phyloP scores from a whole-genome alignment of 345 rosid genomes.

The Syzygium jambos region DNA sequence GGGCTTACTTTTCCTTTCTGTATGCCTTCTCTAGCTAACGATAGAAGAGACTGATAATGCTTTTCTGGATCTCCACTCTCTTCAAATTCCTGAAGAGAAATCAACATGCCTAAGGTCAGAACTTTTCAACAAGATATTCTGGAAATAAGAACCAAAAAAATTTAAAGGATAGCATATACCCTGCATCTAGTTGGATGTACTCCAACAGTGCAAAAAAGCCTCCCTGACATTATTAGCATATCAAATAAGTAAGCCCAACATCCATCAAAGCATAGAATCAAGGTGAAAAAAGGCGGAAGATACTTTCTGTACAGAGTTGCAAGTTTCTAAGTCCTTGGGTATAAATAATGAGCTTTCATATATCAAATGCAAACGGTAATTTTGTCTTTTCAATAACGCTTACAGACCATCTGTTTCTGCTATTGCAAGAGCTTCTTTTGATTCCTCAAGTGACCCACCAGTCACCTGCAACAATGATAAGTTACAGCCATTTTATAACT shows the following conservation, averaged over 20 bases:
- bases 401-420: conserved; percentile 81
- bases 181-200: conserved; percentile 98
- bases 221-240: conserved; percentile 30
- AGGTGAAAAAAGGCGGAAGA: not conserved
- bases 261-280: not conserved
- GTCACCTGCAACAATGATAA: conserved; percentile 51
- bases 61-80: conserved; percentile 80
- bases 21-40: conserved; percentile 75
- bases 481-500: not conserved
- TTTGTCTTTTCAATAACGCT: not conserved
- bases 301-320: not conserved
- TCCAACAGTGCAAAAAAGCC: conserved; percentile 91
- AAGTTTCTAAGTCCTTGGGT: not conserved
- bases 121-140: not conserved
- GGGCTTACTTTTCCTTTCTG: conserved; percentile 77
- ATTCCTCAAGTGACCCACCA: conserved; percentile 91
- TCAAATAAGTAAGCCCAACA: not conserved
- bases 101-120: not conserved
- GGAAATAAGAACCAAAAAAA: not conserved
- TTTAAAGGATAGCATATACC: conserved; percentile 13
- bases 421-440: conserved; percentile 91
- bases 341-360: not conserved
- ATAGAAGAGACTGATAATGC: conserved; percentile 73
- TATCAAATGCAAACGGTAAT: not conserved
- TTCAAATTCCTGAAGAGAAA: conserved; percentile 70